phyloP scores from a whole-genome alignment of 2,329 filamentous ascomycete genomes.

The Colletotrichum tofieldiae region DNA sequence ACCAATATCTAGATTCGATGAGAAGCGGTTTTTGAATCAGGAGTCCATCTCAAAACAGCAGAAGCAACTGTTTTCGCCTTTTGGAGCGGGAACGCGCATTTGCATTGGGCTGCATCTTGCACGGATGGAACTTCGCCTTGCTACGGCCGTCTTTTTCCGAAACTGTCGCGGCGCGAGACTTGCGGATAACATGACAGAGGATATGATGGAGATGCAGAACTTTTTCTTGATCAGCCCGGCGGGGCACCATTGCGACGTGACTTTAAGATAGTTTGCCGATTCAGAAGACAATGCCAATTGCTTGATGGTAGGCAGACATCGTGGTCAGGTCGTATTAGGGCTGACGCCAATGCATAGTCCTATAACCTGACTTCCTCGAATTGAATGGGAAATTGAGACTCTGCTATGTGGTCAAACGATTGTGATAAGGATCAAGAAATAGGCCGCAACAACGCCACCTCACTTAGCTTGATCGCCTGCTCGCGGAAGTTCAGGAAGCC shows the following conservation, averaged over 20 bases:
- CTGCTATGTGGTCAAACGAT: neutral
- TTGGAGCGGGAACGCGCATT: slow-evolving; percentile 62
- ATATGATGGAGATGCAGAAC: slow-evolving; percentile 54
- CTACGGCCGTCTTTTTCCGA: slow-evolving; percentile 66
- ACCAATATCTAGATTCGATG: slow-evolving; percentile 7
- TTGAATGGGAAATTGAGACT: too few species aligned
- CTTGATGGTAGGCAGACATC: neutral
- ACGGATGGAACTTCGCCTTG: slow-evolving; percentile 68
- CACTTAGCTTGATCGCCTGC: neutral
- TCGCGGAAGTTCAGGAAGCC: neutral
- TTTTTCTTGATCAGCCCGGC: slow-evolving; percentile 54
- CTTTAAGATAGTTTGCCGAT: neutral
- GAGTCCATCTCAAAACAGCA: slow-evolving; percentile 49
- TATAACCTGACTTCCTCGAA: neutral
- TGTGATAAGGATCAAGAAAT: too few species aligned
- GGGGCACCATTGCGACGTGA: slow-evolving; percentile 51
- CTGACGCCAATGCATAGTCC: neutral
- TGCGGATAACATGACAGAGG: slow-evolving; percentile 53
- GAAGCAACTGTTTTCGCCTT: slow-evolving; percentile 67
- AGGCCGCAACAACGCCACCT: neutral
- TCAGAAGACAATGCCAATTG: neutral
- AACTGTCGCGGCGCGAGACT: slow-evolving; percentile 56
- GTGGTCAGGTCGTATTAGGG: neutral
- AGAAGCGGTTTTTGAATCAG: slow-evolving; percentile 15
- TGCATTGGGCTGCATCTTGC: slow-evolving; percentile 73